Evolutionary conservation across 495 filamentous ascomycete species (phyloP), one percentile per base, ranked within the genome.

Genomic region (Viridothelium virens): DNA sequence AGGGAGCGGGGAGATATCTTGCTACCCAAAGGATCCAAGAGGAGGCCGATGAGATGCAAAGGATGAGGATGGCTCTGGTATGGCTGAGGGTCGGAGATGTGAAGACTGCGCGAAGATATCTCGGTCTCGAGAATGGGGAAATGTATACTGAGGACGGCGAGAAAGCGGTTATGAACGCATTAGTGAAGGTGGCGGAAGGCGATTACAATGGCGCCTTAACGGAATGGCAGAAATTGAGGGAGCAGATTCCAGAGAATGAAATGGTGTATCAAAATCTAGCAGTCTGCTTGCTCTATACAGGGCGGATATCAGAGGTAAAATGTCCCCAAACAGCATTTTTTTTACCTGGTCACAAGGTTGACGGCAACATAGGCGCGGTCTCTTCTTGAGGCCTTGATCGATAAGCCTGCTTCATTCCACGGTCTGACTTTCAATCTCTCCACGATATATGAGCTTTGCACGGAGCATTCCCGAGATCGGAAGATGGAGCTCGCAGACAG

Each of bases 401-500:
- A 84, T 5, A 70, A 78, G 1, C 82, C 85, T 6, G 77, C 84
- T 31, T 83, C 85, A 0, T 95, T 92, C 68, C 83, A 86, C 56
- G 88, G 88, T 9, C 73, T 95, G 18, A 82, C 91, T 1, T 98
- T 97, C 76, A 98, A 98, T 73, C 79, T 98, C 7, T 83, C 85
- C 16, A 97, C 94, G 0, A 83, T 96, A 69, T 98, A 96, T 73
- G 94, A 98, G 75, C 84, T 98, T 4, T 93, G 89, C 70, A 90
- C 88, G 1, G 92, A 97, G 65, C 82, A 82, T 67, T 81, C 88
- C n/a, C 77, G 80, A 61, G 80, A 79, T 16, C 74, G 87, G 70
- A 97, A 96, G 77, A 74, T 82, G 25, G 74, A 77, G 31, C 79
- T 97, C 33, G 86, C 89, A 7, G 88, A 89, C 72, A 83, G 79